Evolutionary conservation across 2,329 filamentous ascomycete genomes (phyloP), one percentile per base, ranked within the genome.

Genomic region (Fusarium globosum): DNA sequence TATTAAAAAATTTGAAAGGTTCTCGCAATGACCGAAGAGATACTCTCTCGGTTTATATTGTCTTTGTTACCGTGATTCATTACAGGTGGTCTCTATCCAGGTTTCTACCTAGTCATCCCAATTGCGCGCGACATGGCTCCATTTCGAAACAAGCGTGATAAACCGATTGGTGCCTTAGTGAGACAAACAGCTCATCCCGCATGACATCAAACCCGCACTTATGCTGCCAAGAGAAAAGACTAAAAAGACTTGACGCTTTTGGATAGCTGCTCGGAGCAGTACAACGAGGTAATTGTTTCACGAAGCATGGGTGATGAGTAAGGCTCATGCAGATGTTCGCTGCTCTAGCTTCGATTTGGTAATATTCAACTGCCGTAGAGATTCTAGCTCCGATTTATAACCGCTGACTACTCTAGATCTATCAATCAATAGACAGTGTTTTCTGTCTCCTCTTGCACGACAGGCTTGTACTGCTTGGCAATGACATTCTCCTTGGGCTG

Each of bases 401-500:
- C 30, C 4, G 38, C 38, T 56, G 4, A 43, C 45, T 36, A 57
- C 15, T 20, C 13, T 18, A 12, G 4, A n/a, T 20, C 8, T 2
- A 1, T 16, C 9, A 7, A 21, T 61, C 20, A 43, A 14, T 60
- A 33, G 1, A 60, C 16, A 7, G 15, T n/a, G 15, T 23, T 48
- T 28, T 68, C 61, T 23, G 13, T 23, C 23, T 61, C 67, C 15
- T 72, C 68, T 18, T 62, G 46, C 10, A 45, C 30, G 0, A 20
- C 23, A 18, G 61, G 26, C 39, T 70, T 72, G 55, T 72, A 38
- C 35, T 61, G 53, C 45, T 68, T 73, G 2, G 30, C 36, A 39
- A 76, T 39, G 2, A 76, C 65, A n/a, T 70, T 66, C 21, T 69
- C 55, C 49, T 76, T 78, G 1, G 69, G 58, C 21, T 69, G 49